Evolutionary conservation across 169 alveolate species (phyloP).

Genomic region (Plasmodium yoelii): DNA sequence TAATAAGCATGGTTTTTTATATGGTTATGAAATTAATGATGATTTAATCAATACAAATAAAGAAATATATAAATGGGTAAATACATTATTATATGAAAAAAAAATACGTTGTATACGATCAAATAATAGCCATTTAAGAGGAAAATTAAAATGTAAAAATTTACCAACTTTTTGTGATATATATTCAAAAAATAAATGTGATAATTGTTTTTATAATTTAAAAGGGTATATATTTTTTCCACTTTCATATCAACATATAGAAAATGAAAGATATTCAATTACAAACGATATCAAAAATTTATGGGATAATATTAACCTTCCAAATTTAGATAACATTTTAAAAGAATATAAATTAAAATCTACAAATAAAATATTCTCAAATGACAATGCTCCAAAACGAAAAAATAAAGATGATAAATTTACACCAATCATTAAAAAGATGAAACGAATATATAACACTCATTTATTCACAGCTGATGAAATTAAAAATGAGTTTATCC

Average conservation of each 20-base stretch:
- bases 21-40: slow-evolving; percentile 76
- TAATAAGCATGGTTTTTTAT: slow-evolving; percentile 65
- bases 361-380: slow-evolving; percentile 46
- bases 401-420: slow-evolving; percentile 68
- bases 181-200: slow-evolving; percentile 79
- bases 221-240: slow-evolving; percentile 78
- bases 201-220: slow-evolving; percentile 77
- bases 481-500: slow-evolving; percentile 75
- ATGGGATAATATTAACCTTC: slow-evolving; percentile 79
- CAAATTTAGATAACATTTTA: slow-evolving; percentile 40
- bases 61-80: slow-evolving; percentile 72
- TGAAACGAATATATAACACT: slow-evolving; percentile 82
- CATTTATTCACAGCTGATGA: slow-evolving; percentile 85
- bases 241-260: slow-evolving; percentile 78
- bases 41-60: slow-evolving; percentile 77
- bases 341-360: slow-evolving; percentile 76
- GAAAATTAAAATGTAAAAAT: slow-evolving; percentile 77
- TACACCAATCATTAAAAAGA: slow-evolving; percentile 76
- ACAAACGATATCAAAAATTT: slow-evolving; percentile 79
- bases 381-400: slow-evolving; percentile 57
- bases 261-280: slow-evolving; percentile 76
- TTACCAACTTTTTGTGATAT: slow-evolving; percentile 78
- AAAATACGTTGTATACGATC: slow-evolving; percentile 79
- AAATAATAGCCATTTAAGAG: slow-evolving; percentile 80
- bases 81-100: slow-evolving; percentile 71